phyloP scores from a whole-genome alignment of 108 stramenopile genomes.

The Mediolabrus comicus region DNA sequence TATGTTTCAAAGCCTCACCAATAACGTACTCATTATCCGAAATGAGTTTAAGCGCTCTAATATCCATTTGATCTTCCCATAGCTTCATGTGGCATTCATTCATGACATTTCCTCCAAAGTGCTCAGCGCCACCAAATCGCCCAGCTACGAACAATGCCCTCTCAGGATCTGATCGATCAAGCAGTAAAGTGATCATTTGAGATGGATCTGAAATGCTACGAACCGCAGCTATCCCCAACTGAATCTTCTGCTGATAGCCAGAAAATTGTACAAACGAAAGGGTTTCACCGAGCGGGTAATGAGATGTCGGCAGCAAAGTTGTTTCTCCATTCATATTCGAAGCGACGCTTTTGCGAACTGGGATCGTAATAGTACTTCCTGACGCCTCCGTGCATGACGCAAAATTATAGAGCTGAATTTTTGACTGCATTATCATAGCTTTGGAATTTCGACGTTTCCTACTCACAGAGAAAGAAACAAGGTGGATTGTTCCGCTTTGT shows the following conservation, averaged over 20 bases:
- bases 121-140: constrained; percentile 27
- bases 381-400: neutral
- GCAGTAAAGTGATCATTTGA: constrained; percentile 24
- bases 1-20: constrained; percentile 17
- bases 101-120: constrained; percentile 34
- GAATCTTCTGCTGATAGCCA: neutral
- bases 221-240: constrained; percentile 16
- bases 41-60: constrained; percentile 24
- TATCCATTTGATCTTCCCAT: constrained; percentile 37
- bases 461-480: constrained; percentile 10
- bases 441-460: neutral
- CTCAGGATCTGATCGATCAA: constrained; percentile 30
- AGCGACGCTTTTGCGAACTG: neutral
- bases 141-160: constrained; percentile 35
- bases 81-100: constrained; percentile 39
- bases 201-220: constrained; percentile 35
- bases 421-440: neutral
- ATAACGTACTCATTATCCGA: constrained; percentile 46
- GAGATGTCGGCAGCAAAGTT: neutral
- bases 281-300: constrained; percentile 3
- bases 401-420: neutral
- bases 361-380: neutral
- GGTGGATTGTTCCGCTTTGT: neutral
- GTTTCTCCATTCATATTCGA: neutral
- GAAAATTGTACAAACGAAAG: constrained; percentile 19